Evolutionary conservation across 306 rosid genomes (phyloP).

Genomic region (Inga oerstediana): DNA sequence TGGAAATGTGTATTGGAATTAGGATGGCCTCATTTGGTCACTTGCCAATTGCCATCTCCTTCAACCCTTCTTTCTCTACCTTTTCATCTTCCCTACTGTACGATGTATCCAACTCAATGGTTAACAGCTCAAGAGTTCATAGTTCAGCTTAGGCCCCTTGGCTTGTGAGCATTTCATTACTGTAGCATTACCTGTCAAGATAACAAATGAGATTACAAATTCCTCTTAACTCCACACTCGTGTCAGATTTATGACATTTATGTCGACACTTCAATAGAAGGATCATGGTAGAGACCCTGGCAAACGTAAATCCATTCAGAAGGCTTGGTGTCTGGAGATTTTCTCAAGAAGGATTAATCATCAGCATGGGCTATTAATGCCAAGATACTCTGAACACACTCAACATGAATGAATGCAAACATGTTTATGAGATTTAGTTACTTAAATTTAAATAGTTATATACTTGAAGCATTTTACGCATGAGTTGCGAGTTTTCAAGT

Average conservation of each 20-base stretch:
- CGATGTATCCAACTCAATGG: background rate
- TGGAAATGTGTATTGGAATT: background rate
- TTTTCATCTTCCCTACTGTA: background rate
- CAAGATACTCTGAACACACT: no score
- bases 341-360: background rate
- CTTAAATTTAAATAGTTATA: no score
- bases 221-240: background rate
- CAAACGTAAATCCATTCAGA: background rate
- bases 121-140: background rate
- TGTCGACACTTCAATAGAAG: background rate
- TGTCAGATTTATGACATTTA: background rate
- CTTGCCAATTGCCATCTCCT: background rate
- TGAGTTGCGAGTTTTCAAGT: background rate
- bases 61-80: constrained; percentile 14
- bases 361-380: background rate
- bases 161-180: background rate
- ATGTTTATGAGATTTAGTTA: background rate
- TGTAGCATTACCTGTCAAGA: background rate
- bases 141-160: background rate
- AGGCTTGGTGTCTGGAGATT: background rate
- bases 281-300: background rate
- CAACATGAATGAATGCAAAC: background rate
- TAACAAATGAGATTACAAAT: background rate
- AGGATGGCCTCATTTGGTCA: constrained; percentile 18
- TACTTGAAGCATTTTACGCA: background rate